Percentiles rank a stretch among this genome's conserved stretches.
Evolutionary conservation across 495 filamentous ascomycete genomes (phyloP).

Genomic region (Talaromyces stipitatus): DNA sequence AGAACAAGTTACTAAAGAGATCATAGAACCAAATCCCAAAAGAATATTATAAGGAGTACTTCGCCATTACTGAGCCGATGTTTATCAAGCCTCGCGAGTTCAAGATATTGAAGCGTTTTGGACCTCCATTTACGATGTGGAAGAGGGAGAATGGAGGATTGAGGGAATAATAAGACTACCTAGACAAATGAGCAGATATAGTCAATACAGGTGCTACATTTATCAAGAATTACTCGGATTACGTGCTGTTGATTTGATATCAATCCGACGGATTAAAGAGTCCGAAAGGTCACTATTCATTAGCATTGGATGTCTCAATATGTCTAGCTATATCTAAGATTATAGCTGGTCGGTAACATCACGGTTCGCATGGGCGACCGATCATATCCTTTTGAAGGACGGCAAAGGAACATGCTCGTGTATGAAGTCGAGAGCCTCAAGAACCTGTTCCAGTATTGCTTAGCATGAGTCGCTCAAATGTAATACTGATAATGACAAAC

Average conservation of each 20-base stretch:
- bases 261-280: too few relatives aligned
- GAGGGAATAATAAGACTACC: not conserved
- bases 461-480: not conserved
- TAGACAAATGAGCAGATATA: too few relatives aligned
- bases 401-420: not conserved
- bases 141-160: conserved; percentile 15
- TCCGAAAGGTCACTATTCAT: too few relatives aligned
- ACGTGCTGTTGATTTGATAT: too few relatives aligned
- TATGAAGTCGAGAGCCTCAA: not conserved
- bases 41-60: conserved; percentile 42
- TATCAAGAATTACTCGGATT: too few relatives aligned
- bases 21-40: conserved; percentile 42
- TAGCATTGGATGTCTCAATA: too few relatives aligned
- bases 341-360: too few relatives aligned
- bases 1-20: too few relatives aligned
- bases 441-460: not conserved
- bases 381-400: too few relatives aligned
- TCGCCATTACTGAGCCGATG: conserved; percentile 39
- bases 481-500: conserved; percentile 3
- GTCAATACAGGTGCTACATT: too few relatives aligned
- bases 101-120: conserved; percentile 29
- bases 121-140: conserved; percentile 19
- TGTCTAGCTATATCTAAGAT: too few relatives aligned
- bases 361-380: too few relatives aligned
- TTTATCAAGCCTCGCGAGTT: conserved; percentile 37